Evolutionary conservation across 2,329 filamentous ascomycete species (phyloP), one percentile per base, ranked within the genome.

Genomic region (Alternaria sp.): DNA sequence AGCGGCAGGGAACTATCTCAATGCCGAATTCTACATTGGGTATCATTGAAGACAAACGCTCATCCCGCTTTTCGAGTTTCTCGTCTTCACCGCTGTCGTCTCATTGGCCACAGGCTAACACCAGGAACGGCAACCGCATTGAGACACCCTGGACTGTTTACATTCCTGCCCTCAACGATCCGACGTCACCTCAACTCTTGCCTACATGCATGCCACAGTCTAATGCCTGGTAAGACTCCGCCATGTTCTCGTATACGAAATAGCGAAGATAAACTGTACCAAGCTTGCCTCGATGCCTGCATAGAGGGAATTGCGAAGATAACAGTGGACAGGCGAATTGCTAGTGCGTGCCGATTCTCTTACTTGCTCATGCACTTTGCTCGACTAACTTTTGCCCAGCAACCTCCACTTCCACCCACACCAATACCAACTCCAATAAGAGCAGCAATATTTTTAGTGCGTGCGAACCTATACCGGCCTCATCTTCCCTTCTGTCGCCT

Each of bases 231-330:
- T n/a, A 54, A 49, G 43, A 22, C 30, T 20, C 38, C 53, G 43
- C 41, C 30, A 16, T 7, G 41, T 48, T n/a, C 34, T 46, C 57
- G 25, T 38, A 16, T 41, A 54, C 54, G 57, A 25, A 62, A 43
- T 25, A 67, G 51, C 44, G 59, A 62, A 16, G 60, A 69, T 9
- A 59, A 65, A 32, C 56, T 64, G 2, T 70, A 65, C 32, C 53
- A 64, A 16, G 54, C 57, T 10, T 54, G 49, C 25, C 64, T 72
- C 3, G 55, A 66, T 16, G 64, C 62, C 11, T 70, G 68, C 30
- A 68, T 73, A 2, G 41, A 67, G 28, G 65, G 65, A 10, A 61
- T 74, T 11, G 49, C 61, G 27, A 57, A 63, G 8, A 54, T 73
- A 41, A 49, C 57, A 5, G 56, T 72, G 18, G 54, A 60, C 14